Evolutionary conservation across 129 eudicot genomes (phyloP).

Genomic region (Flaveria ramosissima): DNA sequence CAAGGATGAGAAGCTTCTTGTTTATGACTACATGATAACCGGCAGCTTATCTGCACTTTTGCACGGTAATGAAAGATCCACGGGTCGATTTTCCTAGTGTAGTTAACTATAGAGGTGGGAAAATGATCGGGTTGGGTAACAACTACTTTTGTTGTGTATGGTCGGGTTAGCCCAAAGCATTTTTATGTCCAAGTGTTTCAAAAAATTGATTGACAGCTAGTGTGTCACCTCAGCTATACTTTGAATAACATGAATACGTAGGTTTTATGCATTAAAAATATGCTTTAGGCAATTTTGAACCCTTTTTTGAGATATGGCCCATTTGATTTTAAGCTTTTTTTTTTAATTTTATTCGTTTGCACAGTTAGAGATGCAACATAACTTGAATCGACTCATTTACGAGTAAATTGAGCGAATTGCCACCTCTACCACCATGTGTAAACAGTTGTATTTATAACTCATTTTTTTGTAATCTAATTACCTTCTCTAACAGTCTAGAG

Average conservation of each 20-base stretch:
- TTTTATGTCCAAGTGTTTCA: not conserved
- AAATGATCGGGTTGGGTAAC: not conserved
- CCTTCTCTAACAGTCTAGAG: too few relatives aligned
- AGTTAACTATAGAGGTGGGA: not conserved
- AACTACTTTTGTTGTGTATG: too few relatives aligned
- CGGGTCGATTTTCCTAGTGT: not conserved
- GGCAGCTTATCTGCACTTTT: slow-evolving; percentile 76
- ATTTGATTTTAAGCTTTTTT: not conserved
- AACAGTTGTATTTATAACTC: too few relatives aligned
- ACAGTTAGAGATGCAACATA: not conserved
- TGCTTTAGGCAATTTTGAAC: too few relatives aligned
- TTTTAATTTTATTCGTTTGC: not conserved
- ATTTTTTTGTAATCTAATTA: too few relatives aligned
- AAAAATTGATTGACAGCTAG: not conserved
- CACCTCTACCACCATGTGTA: not conserved
- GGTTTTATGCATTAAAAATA: not conserved
- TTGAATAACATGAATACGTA: not conserved
- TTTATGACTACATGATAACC: slow-evolving; percentile 67
- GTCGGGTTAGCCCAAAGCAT: not conserved
- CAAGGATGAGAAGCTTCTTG: slow-evolving; percentile 96
- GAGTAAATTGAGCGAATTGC: not conserved
- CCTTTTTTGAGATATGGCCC: not conserved
- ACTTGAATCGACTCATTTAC: not conserved
- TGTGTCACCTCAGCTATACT: not conserved
- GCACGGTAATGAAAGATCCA: slow-evolving; percentile 56